Conservation (phyloP, 148 eudicot species). For the Rhododendron henanense region DNA sequence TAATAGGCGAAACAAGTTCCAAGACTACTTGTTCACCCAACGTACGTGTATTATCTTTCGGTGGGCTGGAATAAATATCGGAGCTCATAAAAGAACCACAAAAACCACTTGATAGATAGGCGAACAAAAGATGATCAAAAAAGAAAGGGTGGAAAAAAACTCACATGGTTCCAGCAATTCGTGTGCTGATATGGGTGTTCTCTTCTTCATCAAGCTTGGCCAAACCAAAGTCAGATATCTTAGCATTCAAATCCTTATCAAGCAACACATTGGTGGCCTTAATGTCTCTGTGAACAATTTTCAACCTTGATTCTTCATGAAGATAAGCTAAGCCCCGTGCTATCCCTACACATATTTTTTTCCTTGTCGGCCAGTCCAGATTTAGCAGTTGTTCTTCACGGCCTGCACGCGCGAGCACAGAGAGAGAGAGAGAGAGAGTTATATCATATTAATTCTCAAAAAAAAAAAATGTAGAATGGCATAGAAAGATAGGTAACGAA, state of each 20-base stretch:
- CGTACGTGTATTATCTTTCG: not conserved
- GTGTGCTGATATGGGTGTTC: constrained; percentile 36
- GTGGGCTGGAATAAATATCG: not conserved
- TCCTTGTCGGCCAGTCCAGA: constrained; percentile 48
- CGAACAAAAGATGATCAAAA: not conserved
- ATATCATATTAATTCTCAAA: not conserved
- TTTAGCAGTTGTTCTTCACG: constrained; percentile 25
- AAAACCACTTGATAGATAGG: not conserved
- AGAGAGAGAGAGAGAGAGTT: not conserved
- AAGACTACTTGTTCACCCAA: not conserved
- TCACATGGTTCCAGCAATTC: constrained; percentile 41
- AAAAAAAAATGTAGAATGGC: not conserved
- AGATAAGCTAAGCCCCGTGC: constrained; percentile 62
- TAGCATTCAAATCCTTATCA: constrained; percentile 31
- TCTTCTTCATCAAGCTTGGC: constrained; percentile 37
- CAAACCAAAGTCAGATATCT: constrained; percentile 38
- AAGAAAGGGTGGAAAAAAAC: constrained; percentile 4
- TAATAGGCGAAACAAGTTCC: not conserved
- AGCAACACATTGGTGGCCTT: constrained; percentile 36
- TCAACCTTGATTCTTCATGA: constrained; percentile 59
- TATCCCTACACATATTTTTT: constrained; percentile 42
- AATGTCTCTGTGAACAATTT: constrained; percentile 59
- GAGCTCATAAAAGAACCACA: not conserved
- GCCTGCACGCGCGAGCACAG: constrained; percentile 16
- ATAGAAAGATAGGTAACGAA: not conserved